phyloP scores from a whole-genome alignment of 306 rosid genomes.

The Vigna unguiculata region DNA sequence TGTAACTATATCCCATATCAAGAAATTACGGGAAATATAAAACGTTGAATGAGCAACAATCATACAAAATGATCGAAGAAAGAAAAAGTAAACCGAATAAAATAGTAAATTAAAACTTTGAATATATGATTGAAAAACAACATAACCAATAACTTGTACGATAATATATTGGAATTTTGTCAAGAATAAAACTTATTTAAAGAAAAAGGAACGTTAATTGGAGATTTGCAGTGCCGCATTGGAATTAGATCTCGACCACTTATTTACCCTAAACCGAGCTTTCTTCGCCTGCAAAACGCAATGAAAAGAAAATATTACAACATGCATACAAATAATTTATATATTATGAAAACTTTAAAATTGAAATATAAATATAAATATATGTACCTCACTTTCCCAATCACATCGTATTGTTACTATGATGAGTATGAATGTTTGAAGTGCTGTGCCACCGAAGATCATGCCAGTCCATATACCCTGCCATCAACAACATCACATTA shows the following conservation, averaged over 20 bases:
- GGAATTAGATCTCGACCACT: constrained; percentile 50
- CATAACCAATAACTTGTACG: too few species aligned
- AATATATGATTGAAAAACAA: too few species aligned
- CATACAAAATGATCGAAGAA: too few species aligned
- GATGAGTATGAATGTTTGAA: constrained; percentile 62
- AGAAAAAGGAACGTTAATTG: background rate
- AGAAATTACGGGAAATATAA: too few species aligned
- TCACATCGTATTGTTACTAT: constrained; percentile 53
- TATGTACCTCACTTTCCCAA: constrained; percentile 73
- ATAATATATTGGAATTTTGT: too few species aligned
- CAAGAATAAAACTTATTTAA: too few species aligned
- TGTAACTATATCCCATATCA: too few species aligned
- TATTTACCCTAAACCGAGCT: constrained; percentile 51
- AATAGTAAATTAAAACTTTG: too few species aligned
- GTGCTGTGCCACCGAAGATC: constrained; percentile 81
- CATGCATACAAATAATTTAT: background rate
- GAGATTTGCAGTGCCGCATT: background rate
- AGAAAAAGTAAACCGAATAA: too few species aligned
- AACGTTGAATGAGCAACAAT: too few species aligned
- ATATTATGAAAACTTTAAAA: too few species aligned
- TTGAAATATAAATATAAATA: too few species aligned
- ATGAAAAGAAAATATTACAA: background rate
- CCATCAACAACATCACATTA: background rate
- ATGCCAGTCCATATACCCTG: constrained; percentile 88
- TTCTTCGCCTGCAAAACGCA: constrained; percentile 54